Evolutionary conservation across 441 rosid species (phyloP), one percentile per base, ranked within the genome.

Genomic region (Erodium moschatum): DNA sequence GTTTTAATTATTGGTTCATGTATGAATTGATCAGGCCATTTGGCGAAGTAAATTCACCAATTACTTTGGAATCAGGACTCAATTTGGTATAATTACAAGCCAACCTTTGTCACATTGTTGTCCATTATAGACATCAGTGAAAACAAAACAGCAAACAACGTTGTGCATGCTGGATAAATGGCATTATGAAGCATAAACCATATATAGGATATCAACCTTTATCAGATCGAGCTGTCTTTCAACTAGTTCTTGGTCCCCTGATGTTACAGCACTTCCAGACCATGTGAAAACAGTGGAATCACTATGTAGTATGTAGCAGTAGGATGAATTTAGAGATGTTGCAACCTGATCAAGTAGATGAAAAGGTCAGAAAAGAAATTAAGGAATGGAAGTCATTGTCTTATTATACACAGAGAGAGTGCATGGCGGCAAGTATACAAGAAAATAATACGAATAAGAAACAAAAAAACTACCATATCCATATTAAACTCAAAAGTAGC

Each of bases 211-310:
- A 72, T 73, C 75, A 29, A 89, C 99, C 97, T 90, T 91, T 73
- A 93, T 93, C 80, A 89, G 76, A 85, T 93, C 98, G 67, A 93
- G 85, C 79, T 82, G 87, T 77, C 99, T 85, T 85, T 92, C 97
- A 74, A 88, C 81, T 69, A 90, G 89, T 81, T 84, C 97, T 69
- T 87, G 89, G 80, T 89, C 86, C 67, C 87, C 98, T 6, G 87
- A 63, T 70, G 86, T 82, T 69, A 96, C 83, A 70, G 92, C 89
- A 78, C 86, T 92, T 69, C 99, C 99, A 72, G 86, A 79, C 99
- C 99, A 92, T 11, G 95, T 86, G 78, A 87, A 89, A 69, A 92
- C 86, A 52, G 87, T 68, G 71, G 98, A 83, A 64, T 80, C 89
- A 65, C 81, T 80, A 64, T 92, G 98, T 71, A 95, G 73, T 78